Conservation (phyloP, 306 rosid genomes). For the Corylus avellana region DNA sequence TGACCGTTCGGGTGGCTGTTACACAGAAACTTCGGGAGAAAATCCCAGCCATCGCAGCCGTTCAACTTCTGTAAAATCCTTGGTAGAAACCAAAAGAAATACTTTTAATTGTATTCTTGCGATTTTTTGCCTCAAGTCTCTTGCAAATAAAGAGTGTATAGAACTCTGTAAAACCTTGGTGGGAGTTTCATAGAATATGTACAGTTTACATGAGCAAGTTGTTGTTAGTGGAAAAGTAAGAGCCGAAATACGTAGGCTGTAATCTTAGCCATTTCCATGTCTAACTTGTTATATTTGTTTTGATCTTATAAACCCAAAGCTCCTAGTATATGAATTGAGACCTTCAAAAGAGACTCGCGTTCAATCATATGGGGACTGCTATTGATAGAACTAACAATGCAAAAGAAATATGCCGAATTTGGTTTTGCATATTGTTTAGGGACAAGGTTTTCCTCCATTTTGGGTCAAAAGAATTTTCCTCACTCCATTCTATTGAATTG, state of each 20-base stretch:
- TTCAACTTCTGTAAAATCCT: slow-evolving; percentile 63
- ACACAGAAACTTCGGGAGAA: slow-evolving; percentile 94
- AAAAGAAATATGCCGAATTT: background rate
- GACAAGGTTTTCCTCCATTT: background rate
- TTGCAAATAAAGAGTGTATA: background rate
- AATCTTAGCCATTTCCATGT: background rate
- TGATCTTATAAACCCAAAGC: too few relatives aligned
- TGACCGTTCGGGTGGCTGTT: slow-evolving; percentile 95
- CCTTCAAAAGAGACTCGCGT: background rate
- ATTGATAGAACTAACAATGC: background rate
- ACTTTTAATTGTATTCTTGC: slow-evolving; percentile 23
- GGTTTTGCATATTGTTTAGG: background rate
- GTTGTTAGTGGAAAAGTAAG: too few relatives aligned
- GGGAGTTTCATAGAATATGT: background rate
- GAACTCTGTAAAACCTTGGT: too few relatives aligned
- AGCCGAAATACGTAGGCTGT: too few relatives aligned
- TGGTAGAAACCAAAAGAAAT: slow-evolving; percentile 15
- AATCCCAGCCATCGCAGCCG: slow-evolving; percentile 83
- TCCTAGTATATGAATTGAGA: background rate
- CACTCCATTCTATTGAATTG: too few relatives aligned
- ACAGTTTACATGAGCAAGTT: background rate
- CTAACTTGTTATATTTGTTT: too few relatives aligned
- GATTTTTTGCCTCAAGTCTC: slow-evolving; percentile 15
- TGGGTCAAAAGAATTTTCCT: too few relatives aligned
- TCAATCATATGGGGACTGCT: too few relatives aligned